Evolutionary conservation across 2,329 filamentous ascomycete genomes (phyloP).

Genomic region (Botrytis elliptica): DNA sequence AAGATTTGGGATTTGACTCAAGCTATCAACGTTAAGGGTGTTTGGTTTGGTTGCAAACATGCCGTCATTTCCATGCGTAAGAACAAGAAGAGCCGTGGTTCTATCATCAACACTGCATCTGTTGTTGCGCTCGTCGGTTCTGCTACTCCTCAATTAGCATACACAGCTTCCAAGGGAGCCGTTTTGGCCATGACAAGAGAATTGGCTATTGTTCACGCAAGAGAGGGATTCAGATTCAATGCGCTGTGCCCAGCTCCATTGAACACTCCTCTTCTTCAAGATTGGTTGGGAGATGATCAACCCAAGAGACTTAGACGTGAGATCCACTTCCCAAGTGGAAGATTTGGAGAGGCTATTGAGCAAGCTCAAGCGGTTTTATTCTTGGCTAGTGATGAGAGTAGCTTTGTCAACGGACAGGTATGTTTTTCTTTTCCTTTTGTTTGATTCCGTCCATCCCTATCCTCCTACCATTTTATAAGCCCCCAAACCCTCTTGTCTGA

Average conservation of each 20-base stretch:
- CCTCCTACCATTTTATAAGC: neutral
- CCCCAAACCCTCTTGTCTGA: neutral
- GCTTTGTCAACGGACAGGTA: slow-evolving; percentile 69
- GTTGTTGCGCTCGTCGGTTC: slow-evolving; percentile 71
- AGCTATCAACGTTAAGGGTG: slow-evolving; percentile 75
- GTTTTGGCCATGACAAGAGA: slow-evolving; percentile 73
- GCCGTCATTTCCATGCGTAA: slow-evolving; percentile 65
- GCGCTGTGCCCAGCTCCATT: slow-evolving; percentile 71
- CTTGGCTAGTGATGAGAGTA: slow-evolving; percentile 71
- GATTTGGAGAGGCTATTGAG: slow-evolving; percentile 76
- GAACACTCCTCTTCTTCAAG: slow-evolving; percentile 73
- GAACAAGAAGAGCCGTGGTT: slow-evolving; percentile 64
- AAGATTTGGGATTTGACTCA: slow-evolving; percentile 76
- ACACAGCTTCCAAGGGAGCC: slow-evolving; percentile 74
- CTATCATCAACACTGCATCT: slow-evolving; percentile 73
- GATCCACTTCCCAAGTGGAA: slow-evolving; percentile 71
- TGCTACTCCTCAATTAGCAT: slow-evolving; percentile 71
- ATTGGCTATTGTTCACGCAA: slow-evolving; percentile 70
- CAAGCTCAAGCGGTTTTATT: slow-evolving; percentile 74
- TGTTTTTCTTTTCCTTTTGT: neutral
- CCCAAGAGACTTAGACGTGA: slow-evolving; percentile 69
- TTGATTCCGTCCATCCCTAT: neutral
- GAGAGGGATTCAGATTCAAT: slow-evolving; percentile 74
- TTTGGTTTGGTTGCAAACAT: slow-evolving; percentile 76
- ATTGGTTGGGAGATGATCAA: slow-evolving; percentile 72